phyloP scores from a whole-genome alignment of 2,329 filamentous ascomycete species.

The Huntiella moniliformis region DNA sequence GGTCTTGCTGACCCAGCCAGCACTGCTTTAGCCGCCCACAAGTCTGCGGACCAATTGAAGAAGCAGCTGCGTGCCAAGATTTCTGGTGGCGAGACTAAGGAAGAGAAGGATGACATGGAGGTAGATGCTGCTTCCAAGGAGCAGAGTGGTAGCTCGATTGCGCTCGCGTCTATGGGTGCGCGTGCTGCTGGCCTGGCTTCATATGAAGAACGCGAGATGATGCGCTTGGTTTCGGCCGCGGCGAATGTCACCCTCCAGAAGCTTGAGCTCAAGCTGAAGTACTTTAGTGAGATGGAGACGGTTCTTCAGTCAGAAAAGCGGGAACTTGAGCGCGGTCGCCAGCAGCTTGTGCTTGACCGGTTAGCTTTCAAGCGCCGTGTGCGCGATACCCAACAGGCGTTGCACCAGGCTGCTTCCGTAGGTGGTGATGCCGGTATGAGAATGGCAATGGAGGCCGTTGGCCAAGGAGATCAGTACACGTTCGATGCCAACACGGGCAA shows the following conservation, averaged over 20 bases:
- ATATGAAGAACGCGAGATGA: constrained; percentile 93
- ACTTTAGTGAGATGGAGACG: constrained; percentile 91
- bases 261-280: constrained; percentile 83
- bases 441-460: constrained; percentile 27
- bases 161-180: constrained; percentile 69
- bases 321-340: constrained; percentile 77
- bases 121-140: constrained; percentile 25
- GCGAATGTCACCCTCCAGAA: constrained; percentile 93
- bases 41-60: constrained; percentile 72
- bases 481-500: constrained; percentile 24
- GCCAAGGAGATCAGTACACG: constrained; percentile 32
- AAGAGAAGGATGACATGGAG: constrained; percentile 35
- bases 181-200: constrained; percentile 77
- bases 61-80: constrained; percentile 61
- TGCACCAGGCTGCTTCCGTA: constrained; percentile 34
- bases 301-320: constrained; percentile 80
- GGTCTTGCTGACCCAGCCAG: constrained; percentile 78
- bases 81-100: constrained; percentile 37
- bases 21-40: constrained; percentile 76
- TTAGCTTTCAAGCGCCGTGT: constrained; percentile 79
- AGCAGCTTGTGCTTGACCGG: constrained; percentile 85
- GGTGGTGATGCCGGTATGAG: constrained; percentile 32
- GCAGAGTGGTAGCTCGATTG: constrained; percentile 48
- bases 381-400: constrained; percentile 57
- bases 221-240: constrained; percentile 73